These are phyloP conservation scores for Scolecobasidium constrictum DNA, from an alignment of 2,329 filamentous ascomycete species.

Conservation along the genomic window DNA sequence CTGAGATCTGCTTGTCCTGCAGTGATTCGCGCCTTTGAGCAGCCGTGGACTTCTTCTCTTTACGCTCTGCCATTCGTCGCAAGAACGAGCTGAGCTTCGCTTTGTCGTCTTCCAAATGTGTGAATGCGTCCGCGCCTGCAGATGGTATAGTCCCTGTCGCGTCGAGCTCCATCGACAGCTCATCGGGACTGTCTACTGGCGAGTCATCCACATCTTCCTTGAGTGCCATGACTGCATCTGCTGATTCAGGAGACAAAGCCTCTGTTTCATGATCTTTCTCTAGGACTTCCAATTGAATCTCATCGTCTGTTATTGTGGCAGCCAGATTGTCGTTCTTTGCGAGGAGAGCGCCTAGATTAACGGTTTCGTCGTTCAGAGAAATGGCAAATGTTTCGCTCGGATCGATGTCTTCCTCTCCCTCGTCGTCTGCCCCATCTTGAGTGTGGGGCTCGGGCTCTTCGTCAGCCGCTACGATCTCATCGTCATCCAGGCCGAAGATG, in stretches of 20 bases:
- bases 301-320: background rate
- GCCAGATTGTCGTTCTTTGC: background rate
- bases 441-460: background rate
- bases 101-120: conserved; percentile 34
- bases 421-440: background rate
- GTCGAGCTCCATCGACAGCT: conserved; percentile 7
- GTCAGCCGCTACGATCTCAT: background rate
- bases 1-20: conserved; percentile 30
- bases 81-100: conserved; percentile 39
- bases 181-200: conserved; percentile 1
- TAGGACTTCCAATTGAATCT: background rate
- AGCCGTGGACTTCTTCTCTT: conserved; percentile 23
- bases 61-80: conserved; percentile 36
- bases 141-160: conserved; percentile 7
- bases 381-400: background rate
- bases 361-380: background rate
- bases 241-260: conserved; percentile 17
- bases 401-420: background rate
- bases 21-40: conserved; percentile 13
- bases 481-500: background rate
- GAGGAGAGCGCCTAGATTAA: background rate
- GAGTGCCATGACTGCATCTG: background rate
- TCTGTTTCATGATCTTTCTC: background rate
- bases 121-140: background rate
- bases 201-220: conserved; percentile 1